Evolutionary conservation across 352 stramenopile genomes (phyloP), one percentile per base, ranked within the genome.

Genomic region (Globisporangium nagaii): DNA sequence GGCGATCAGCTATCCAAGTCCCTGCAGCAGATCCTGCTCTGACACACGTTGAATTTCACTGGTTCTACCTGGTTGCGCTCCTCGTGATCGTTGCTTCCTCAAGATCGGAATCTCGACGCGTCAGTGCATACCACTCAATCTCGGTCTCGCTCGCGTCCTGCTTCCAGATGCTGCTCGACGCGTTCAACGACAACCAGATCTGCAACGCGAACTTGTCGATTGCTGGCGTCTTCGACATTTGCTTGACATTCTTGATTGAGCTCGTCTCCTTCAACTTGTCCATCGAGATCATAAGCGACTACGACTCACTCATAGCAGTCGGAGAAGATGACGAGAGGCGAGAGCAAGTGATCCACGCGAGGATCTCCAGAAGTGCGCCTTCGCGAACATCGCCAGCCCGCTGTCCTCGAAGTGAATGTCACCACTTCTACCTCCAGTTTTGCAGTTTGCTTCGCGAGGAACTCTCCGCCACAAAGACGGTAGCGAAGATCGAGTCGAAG

Each of bases 1-100:
- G 22, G 77, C 78, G 0, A 92, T 92, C 49, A 77, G n/a, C n/a
- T 92, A 35, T 92, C 90, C 66, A 92, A 92, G 70, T 92, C 90
- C 40, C 56, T 92, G 42, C 76, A 79, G 1, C 61, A 90, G 20
- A 91, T 90, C 45, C 57, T 91, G 53, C 63, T 91, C n/a, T 91
- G 79, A 79, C 78, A 73, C 34, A 91, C 81, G 36, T 61, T 91
- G 55, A 79, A 77, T 32, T 87, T 90, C 49, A 79, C 81, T 20
- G 74, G 81, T n/a, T n/a, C n/a, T n/a, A 91, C 41, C 53, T 91
- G 24, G 60, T 91, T 15, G 81, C 76, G 22, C 90, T 91, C 41
- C 74, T 88, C 25, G 68, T 82, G 39, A 91, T 91, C 62, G 88
- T 91, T 65, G 81, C 15, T 89, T 87, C 53, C 58, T 91, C 13